Evolutionary conservation across 1,139 yeast genomes (phyloP).

Genomic region (Suhomyces ambrosiae): DNA sequence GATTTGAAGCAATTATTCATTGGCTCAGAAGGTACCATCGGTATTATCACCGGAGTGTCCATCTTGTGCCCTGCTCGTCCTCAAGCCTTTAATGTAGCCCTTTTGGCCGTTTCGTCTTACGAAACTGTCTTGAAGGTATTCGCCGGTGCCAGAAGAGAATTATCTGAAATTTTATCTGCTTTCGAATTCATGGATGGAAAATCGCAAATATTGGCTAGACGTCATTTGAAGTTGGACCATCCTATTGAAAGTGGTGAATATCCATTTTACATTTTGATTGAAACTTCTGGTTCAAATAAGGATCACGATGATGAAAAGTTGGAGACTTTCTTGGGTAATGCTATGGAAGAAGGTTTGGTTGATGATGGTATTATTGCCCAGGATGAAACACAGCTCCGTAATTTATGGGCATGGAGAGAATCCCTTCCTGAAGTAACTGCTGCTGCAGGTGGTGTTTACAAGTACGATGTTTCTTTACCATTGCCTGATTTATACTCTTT

Average conservation of each 20-base stretch:
- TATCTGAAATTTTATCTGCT: conserved; percentile 86
- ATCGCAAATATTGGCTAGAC: conserved; percentile 66
- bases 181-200: conserved; percentile 91
- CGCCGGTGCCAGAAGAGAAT: conserved; percentile 73
- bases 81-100: conserved; percentile 82
- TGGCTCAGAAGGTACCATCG: conserved; percentile 92
- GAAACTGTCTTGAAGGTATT: conserved; percentile 84
- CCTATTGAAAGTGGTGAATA: conserved; percentile 77
- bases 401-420: conserved; percentile 96
- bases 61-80: conserved; percentile 93
- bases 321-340: conserved; percentile 76
- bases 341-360: conserved; percentile 83
- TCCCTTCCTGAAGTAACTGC: conserved; percentile 87
- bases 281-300: conserved; percentile 90
- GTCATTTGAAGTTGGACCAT: conserved; percentile 57
- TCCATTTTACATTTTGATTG: conserved; percentile 89
- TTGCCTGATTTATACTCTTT: conserved; percentile 74
- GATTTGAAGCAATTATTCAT: conserved; percentile 89
- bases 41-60: conserved; percentile 87
- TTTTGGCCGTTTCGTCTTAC: conserved; percentile 78
- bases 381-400: conserved; percentile 82
- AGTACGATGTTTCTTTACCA: conserved; percentile 93
- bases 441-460: conserved; percentile 89
- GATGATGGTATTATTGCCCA: conserved; percentile 94
- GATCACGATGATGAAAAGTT: conserved; percentile 81